Evolutionary conservation across 768 basidiomycete species (phyloP).

Genomic region (Termitomyces sp.): DNA sequence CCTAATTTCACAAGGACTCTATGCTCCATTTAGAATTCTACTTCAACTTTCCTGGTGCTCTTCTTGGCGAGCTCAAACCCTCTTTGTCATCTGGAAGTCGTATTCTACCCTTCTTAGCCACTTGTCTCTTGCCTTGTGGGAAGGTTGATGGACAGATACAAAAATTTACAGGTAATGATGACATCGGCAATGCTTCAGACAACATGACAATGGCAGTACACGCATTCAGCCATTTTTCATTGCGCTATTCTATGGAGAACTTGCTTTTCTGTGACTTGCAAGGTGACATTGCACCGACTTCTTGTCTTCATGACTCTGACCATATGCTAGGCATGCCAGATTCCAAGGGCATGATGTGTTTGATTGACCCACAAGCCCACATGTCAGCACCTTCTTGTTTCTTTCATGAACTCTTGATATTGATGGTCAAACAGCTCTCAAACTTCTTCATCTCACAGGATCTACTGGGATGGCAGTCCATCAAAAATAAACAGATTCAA

Average conservation of each 20-base stretch:
- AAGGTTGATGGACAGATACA: slow-evolving; percentile 15
- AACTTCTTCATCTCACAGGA: neutral
- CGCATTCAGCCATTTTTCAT: neutral
- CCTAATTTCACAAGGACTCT: too few species aligned
- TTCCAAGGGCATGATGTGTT: neutral
- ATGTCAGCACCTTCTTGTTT: neutral
- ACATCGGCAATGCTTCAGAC: neutral
- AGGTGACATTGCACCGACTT: neutral
- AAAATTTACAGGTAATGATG: slow-evolving; percentile 11
- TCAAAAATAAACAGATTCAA: neutral
- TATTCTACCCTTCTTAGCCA: slow-evolving; percentile 17
- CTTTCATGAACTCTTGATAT: too few species aligned
- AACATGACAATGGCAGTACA: neutral
- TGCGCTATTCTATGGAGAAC: neutral
- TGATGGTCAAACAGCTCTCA: neutral
- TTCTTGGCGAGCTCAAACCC: neutral
- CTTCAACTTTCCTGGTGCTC: slow-evolving; percentile 16
- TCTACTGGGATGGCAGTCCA: neutral
- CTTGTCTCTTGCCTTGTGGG: slow-evolving; percentile 21
- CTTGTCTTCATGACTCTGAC: neutral
- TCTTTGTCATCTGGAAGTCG: neutral
- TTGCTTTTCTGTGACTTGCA: neutral
- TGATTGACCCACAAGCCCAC: neutral
- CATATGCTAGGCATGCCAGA: neutral
- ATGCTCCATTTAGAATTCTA: slow-evolving; percentile 15